Evolutionary conservation across 1,284 basidiomycete genomes (phyloP).

Genomic region (Leccinum discolor): DNA sequence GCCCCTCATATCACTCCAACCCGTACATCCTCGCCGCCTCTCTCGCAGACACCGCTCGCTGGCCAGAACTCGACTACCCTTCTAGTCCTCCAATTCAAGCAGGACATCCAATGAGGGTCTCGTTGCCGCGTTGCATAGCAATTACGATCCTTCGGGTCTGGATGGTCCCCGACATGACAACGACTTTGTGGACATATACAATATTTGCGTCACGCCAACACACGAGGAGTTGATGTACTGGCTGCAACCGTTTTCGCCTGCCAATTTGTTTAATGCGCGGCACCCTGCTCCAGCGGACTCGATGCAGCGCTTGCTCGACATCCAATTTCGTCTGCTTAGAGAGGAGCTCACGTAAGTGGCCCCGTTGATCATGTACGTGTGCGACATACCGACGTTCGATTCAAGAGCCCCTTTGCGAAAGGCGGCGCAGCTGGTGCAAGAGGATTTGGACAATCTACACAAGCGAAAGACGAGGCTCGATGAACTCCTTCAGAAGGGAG

Average conservation of each 20-base stretch:
- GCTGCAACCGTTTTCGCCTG: constrained; percentile 54
- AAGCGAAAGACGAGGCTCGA: constrained; percentile 31
- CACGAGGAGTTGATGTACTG: constrained; percentile 55
- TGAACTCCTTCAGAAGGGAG: constrained; percentile 39
- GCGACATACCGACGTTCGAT: neutral
- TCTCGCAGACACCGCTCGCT: no score
- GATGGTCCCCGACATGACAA: constrained; percentile 68
- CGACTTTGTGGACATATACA: constrained; percentile 53
- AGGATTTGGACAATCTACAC: constrained; percentile 38
- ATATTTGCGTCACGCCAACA: constrained; percentile 66
- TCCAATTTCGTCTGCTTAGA: constrained; percentile 69
- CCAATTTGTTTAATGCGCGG: constrained; percentile 55
- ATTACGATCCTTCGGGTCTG: neutral
- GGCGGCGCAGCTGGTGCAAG: constrained; percentile 45
- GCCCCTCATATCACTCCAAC: no score
- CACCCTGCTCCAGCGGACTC: constrained; percentile 56
- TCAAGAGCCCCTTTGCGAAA: constrained; percentile 51
- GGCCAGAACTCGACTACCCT: no score
- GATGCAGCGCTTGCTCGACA: constrained; percentile 65
- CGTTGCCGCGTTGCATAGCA: no score
- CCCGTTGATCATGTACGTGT: neutral
- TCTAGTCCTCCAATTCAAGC: no score
- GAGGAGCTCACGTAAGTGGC: constrained; percentile 63
- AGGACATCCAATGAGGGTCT: no score
- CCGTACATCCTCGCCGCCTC: no score